Conservation (phyloP, 202 grass and related monocot species). For the Zizania palustris region DNA sequence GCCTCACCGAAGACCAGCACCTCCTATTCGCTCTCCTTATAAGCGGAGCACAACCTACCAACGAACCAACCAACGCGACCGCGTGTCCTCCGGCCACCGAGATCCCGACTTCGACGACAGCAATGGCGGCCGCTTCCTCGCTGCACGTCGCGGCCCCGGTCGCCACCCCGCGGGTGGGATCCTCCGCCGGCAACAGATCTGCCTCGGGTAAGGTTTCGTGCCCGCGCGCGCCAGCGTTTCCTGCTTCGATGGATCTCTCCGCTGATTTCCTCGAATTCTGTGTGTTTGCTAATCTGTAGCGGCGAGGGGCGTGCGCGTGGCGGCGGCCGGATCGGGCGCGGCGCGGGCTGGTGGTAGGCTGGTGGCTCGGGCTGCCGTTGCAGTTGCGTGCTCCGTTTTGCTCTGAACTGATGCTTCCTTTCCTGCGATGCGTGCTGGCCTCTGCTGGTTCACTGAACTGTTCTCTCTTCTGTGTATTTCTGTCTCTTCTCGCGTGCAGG, state of each 20-base stretch:
- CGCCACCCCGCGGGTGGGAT: slow-evolving; percentile 32
- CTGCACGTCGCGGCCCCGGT: slow-evolving; percentile 41
- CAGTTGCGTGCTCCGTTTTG: slow-evolving; percentile 40
- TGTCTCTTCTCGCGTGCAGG: slow-evolving; percentile 28
- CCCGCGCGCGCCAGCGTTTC: not conserved
- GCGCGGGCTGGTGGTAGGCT: slow-evolving; percentile 28
- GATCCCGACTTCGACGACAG: not conserved
- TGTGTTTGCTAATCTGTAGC: slow-evolving; percentile 31
- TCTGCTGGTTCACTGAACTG: slow-evolving; percentile 16
- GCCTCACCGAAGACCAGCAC: not conserved
- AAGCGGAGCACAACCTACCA: not conserved
- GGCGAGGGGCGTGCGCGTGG: slow-evolving; percentile 35
- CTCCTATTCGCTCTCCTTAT: slow-evolving; percentile 1
- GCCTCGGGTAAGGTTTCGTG: not conserved
- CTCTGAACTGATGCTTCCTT: not conserved
- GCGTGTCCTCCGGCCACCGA: not conserved
- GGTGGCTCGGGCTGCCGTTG: slow-evolving; percentile 32
- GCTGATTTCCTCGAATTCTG: not conserved
- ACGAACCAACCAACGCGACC: not conserved
- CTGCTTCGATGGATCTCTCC: not conserved
- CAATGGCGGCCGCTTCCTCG: slow-evolving; percentile 54
- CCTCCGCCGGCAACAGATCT: slow-evolving; percentile 16
- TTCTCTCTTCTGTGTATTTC: not conserved
- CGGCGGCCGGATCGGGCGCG: slow-evolving; percentile 20
- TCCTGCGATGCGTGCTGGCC: not conserved